Base-by-base conservation (phyloP, 129 eudicot species). In the Artemisia annua region DNA sequence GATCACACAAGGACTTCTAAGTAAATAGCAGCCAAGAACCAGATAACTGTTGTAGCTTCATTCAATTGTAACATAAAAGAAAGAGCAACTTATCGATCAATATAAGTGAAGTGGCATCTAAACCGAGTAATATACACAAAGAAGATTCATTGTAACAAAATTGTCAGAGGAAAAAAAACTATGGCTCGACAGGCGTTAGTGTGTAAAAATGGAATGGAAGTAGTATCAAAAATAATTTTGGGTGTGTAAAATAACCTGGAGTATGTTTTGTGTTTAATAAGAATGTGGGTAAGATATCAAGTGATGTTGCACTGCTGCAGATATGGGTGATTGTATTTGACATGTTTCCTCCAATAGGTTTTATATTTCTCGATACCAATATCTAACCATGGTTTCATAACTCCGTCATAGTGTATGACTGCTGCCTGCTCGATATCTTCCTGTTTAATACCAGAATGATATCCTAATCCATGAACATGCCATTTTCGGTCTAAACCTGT, bases 321-420 rank as follows among this genome's bases (percentile, higher is more conserved):
- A 75, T 83, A 85, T 5, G 96, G 99, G 80, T 88, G 88, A 48
- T 83, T 83, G 67, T 63, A 91, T 7, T 87, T 78, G 63, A 95
- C 83, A 50, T 88, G 82, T 74, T 83, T 85, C 68, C 80, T 82
- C 99, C 99, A 95, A 48, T 84, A 87, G 11, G 56, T 73, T 83
- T 91, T 91, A 85, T 88, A 86, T 78, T 82, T 86, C 15, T 84
- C 86, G 13, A 91, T 64, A 19, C 96, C 96, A 53, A 86, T 86
- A 81, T 87, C 97, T 76, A 95, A 77, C 99, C 99, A 95, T 28
- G 99, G 99, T 71, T 95, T 95, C 88, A 83, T 79, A 22, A 95
- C 85, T 55, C 99, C 99, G 30, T 95, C 97, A 53, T 79, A 95
- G 84, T 95, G 99, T 63, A 95, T 48, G 11, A 91, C 94, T 5